A percentile compares a stretch with the other conserved stretches of the same genome.
Conservation (phyloP, 805 yeast species). For the Metschnikowia henanensis region DNA sequence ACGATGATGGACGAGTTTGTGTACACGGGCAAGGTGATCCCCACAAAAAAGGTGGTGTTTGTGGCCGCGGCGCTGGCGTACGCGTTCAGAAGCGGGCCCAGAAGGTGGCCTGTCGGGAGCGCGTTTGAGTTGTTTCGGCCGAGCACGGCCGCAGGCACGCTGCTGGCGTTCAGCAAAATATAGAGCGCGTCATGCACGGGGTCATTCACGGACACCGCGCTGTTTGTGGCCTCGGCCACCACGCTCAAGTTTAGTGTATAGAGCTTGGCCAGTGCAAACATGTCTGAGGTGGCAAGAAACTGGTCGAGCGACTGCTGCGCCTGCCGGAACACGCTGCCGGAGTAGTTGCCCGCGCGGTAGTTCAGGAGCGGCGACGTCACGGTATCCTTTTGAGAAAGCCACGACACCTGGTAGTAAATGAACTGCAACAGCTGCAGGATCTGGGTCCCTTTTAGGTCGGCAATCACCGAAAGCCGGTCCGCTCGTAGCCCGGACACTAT, state of each 20-base stretch:
- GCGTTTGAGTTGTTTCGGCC: conserved; percentile 17
- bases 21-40: conserved; percentile 75
- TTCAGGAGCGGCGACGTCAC: conserved; percentile 60
- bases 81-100: conserved; percentile 63
- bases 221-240: conserved; percentile 41
- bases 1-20: conserved; percentile 67
- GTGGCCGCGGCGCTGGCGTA: conserved; percentile 14
- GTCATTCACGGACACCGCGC: conserved; percentile 24
- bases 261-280: conserved; percentile 61
- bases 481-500: conserved; percentile 62
- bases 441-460: conserved; percentile 81
- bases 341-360: conserved; percentile 71
- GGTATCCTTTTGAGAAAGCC: conserved; percentile 61
- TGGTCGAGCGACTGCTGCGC: conserved; percentile 52
- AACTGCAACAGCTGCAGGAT: conserved; percentile 64
- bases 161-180: conserved; percentile 49
- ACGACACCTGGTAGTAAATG: conserved; percentile 65
- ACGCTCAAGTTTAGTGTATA: conserved; percentile 59
- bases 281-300: conserved; percentile 61
- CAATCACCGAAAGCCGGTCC: conserved; percentile 72
- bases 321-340: conserved; percentile 42
- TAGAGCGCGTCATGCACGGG: conserved; percentile 39
- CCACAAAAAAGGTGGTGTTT: conserved; percentile 51
- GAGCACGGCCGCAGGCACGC: conserved; percentile 43
- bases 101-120: conserved; percentile 32